These are phyloP conservation scores for Erysiphe neolycopersici DNA, from an alignment of 2,329 filamentous ascomycete genomes.

Conservation along the genomic window DNA sequence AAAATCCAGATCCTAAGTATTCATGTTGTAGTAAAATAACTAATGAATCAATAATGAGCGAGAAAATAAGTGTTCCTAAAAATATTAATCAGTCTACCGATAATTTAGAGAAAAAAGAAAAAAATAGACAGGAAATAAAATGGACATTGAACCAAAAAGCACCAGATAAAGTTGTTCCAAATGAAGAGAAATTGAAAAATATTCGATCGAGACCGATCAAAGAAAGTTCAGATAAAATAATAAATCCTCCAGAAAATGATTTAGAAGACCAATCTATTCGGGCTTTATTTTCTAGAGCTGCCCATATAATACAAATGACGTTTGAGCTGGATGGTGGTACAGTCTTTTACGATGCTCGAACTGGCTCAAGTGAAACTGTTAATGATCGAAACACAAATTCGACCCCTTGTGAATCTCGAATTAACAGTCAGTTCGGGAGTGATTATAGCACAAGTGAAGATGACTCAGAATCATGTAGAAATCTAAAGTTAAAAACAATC, in stretches of 20 bases:
- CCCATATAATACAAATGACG: conserved; percentile 12
- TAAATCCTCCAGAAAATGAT: conserved; percentile 4
- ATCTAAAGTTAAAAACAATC: background rate
- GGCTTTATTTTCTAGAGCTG: conserved; percentile 11
- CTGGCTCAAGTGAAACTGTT: conserved; percentile 6
- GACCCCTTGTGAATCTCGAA: conserved; percentile 1
- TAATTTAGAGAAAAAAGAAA: background rate
- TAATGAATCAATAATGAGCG: conserved; percentile 4
- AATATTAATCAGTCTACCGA: background rate
- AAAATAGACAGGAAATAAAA: background rate
- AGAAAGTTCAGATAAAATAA: background rate
- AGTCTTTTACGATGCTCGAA: conserved; percentile 13
- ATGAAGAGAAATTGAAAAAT: background rate
- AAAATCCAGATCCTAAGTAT: conserved; percentile 10
- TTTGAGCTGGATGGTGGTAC: conserved; percentile 13
- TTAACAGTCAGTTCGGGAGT: conserved; percentile 3
- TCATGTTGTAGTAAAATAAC: conserved; percentile 4
- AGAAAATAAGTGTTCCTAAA: background rate
- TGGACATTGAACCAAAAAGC: too few species aligned
- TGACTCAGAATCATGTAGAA: background rate
- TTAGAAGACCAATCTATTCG: conserved; percentile 10
- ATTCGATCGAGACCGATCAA: background rate
- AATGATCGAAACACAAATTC: background rate
- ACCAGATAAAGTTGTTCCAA: background rate
- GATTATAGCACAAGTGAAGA: conserved; percentile 3